Conservation (phyloP, 2,329 filamentous ascomycete genomes). For the Botryotinia narcissicola region DNA sequence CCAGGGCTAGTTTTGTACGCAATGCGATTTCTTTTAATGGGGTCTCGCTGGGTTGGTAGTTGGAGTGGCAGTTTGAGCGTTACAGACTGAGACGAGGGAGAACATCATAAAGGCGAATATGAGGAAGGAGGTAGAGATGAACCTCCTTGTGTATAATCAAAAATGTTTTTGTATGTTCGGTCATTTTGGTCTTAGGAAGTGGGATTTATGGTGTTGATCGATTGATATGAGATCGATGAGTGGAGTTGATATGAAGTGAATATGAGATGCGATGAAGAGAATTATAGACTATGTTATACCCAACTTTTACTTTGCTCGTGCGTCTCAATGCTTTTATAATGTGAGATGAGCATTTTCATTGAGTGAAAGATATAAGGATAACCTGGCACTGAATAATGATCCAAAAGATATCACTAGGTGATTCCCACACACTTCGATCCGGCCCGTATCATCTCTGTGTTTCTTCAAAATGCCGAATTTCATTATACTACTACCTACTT, state of each 20-base stretch:
- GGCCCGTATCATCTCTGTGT: background rate
- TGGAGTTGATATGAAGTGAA: constrained; percentile 4
- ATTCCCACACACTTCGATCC: background rate
- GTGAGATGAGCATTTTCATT: background rate
- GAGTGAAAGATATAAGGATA: too few species aligned
- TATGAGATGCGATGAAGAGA: constrained; percentile 5
- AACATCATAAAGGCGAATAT: background rate
- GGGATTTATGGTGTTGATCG: background rate
- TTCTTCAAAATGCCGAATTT: background rate
- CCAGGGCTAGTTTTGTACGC: constrained; percentile 7
- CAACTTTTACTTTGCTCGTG: background rate
- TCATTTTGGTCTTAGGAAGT: background rate
- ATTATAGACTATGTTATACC: constrained; percentile 31
- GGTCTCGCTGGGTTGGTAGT: background rate
- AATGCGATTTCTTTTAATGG: constrained; percentile 2
- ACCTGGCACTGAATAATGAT: background rate
- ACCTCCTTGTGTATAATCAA: constrained; percentile 17
- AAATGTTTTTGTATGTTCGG: constrained; percentile 12
- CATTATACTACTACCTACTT: background rate
- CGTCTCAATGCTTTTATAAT: background rate
- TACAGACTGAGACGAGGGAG: background rate
- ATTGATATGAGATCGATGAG: background rate
- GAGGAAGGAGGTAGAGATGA: background rate
- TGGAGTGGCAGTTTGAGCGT: background rate
- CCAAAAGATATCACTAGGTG: background rate